phyloP scores from a whole-genome alignment of 1,284 basidiomycete genomes.

The Nidula niveotomentosa region DNA sequence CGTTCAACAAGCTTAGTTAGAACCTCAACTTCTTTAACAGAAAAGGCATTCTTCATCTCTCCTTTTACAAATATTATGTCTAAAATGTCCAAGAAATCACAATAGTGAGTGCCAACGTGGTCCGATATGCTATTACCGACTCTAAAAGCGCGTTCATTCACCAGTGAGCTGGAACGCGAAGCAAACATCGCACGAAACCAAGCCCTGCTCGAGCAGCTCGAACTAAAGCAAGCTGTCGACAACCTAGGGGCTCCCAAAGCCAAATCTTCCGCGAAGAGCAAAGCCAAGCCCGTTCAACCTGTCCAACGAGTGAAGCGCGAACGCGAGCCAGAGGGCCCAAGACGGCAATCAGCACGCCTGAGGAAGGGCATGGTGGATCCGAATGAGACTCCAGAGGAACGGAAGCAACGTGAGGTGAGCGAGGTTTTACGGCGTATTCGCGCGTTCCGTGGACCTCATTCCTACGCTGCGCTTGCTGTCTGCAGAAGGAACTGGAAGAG shows the following conservation, averaged over 20 bases:
- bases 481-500: constrained; percentile 41
- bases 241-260: constrained; percentile 43
- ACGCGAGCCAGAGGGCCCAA: constrained; percentile 39
- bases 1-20: background rate
- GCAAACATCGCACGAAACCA: constrained; percentile 79
- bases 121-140: background rate
- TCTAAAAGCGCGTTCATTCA: background rate
- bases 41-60: background rate
- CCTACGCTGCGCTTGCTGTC: background rate
- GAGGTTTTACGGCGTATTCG: background rate
- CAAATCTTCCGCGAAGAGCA: constrained; percentile 35
- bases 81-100: constrained; percentile 42
- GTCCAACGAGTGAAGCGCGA: constrained; percentile 52
- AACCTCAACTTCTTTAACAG: background rate
- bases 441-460: background rate
- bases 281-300: constrained; percentile 65
- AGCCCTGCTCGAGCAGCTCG: constrained; percentile 67
- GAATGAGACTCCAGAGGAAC: constrained; percentile 64
- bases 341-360: constrained; percentile 65
- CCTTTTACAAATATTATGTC: background rate
- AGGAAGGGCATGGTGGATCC: constrained; percentile 44
- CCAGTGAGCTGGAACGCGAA: constrained; percentile 71
- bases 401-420: constrained; percentile 62
- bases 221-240: constrained; percentile 57
- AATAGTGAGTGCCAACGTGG: constrained; percentile 40